Base-by-base conservation (phyloP, 805 yeast genomes). In the Metschnikowia matae region DNA sequence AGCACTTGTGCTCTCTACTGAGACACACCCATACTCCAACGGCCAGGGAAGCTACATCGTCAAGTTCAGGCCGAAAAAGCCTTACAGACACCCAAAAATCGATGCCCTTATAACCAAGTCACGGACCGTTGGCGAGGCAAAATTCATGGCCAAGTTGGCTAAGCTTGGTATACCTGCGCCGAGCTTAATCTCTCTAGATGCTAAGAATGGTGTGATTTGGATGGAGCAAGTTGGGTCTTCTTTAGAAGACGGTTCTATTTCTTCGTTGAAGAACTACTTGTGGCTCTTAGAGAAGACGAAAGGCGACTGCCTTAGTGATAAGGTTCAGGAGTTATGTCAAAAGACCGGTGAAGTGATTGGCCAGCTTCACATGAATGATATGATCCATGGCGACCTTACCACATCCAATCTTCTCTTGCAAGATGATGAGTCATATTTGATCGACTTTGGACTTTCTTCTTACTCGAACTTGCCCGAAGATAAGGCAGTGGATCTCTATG, bases 401-500 rank as follows among this genome's bases (percentile, higher is more conserved):
- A 83, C 92, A 20, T 91, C 98, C 0, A 94, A 94, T 61, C 81
- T 90, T 23, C 78, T 94, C 41, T 62, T 91, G 14, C 63, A 67
- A 44, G 53, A 55, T 3, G 53, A 44, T 7, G 58, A 54, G 6
- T 89, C 95, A 0, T 79, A 73, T 33, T 67, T 94, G 56, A 94
- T 94, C 48, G 99, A 94, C 63, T 94, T 94, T 69, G 99, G 99
- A 0, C 74, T 94, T 17, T 87, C 96, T 2, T 82, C 90, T 11
- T 83, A 83, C 50, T 82, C 96, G 0, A 76, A 78, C 1, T 64
- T 89, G 54, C 79, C 87, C 0, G 99, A 94, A 60, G 98, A 92
- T 62, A 90, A 89, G 66, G 98, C 98, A 3, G 99, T 94, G n/a
- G 99, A 94, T 66, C 67, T 94, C 52, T 94, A 94, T 60, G 98